Percentiles rank a stretch among this genome's conserved stretches.
phyloP scores from a whole-genome alignment of 108 stramenopile genomes.

The Cylindrotheca closterium region DNA sequence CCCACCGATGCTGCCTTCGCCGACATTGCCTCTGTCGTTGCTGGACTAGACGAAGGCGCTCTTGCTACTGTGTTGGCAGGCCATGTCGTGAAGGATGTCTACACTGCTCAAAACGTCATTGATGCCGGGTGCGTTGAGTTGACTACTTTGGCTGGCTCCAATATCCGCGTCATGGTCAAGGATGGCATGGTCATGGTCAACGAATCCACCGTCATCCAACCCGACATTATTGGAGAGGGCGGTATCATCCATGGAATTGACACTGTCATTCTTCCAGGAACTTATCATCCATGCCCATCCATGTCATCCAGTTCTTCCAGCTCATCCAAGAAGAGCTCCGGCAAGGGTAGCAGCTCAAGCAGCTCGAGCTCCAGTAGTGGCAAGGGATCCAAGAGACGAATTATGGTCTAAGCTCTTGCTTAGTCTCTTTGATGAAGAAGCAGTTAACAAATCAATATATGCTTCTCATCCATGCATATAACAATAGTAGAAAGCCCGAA shows the following conservation, averaged over 20 bases:
- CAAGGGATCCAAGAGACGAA: not conserved
- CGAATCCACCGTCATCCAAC: slow-evolving; percentile 14
- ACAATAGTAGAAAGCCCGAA: no score
- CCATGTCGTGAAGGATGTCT: not conserved
- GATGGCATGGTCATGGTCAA: slow-evolving; percentile 3
- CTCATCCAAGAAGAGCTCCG: no score
- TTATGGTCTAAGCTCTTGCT: no score
- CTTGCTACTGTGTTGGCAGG: not conserved
- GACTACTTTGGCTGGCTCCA: not conserved
- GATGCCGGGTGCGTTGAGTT: not conserved
- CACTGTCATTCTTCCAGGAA: slow-evolving; percentile 10
- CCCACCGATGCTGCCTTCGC: not conserved
- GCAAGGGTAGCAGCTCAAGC: no score
- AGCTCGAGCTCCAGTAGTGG: not conserved
- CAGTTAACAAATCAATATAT: no score
- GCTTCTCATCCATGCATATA: no score
- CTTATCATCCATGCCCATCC: not conserved
- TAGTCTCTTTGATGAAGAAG: no score
- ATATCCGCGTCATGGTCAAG: not conserved
- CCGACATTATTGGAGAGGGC: slow-evolving; percentile 19
- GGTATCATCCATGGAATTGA: slow-evolving; percentile 38
- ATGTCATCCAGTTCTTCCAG: no score
- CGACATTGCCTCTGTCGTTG: not conserved
- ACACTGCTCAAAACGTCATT: not conserved
- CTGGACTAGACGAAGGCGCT: not conserved